Base-by-base conservation (phyloP, 2,329 filamentous ascomycete genomes). In the Epichloe bromicola region DNA sequence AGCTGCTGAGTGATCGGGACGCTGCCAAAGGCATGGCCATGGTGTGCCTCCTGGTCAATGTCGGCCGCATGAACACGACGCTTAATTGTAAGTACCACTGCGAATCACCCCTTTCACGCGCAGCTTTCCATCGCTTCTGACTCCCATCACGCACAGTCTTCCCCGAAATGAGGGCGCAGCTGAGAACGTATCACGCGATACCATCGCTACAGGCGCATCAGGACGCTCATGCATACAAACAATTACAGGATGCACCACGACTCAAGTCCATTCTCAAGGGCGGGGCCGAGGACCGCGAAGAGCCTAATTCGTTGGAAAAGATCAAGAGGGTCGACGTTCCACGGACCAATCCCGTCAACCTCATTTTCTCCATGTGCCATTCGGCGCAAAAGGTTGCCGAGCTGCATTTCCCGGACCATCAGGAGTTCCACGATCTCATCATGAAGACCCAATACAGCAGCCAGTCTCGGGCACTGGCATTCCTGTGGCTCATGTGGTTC, bases 401-500 rank as follows among this genome's bases (percentile, higher is more conserved):
- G 63, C 71, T 91, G 26, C 93, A 98, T 67, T 97, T 98, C 64
- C 85, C 85, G 11, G 78, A 82, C 5, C 81, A 83, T 1, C 80
- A 84, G 57, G 93, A 98, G 67, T 97, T 98, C 66, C 95, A 96
- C 66, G 93, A 98, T 61, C 78, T 98, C 15, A 85, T 98, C 60
- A 97, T 97, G 90, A 84, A 88, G 62, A 83, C 84, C 1, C 85
- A 86, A 23, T 78, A 88, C 54, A 88, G 83, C 52, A 97, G 90
- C 67, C 71, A 75, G 58, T 95, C 88, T 55, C 80, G 93, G 55
- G 90, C 93, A 1, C 82, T 74, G 43, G 91, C 91, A 1, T 98
- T 98, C 59, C 71, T 98, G 19, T 98, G 93, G 93, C 74, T 98
- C 56, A 94, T 98, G 82, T 98, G 93, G 93, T 96, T 93, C 74